Evolutionary conservation across 257 asterid species (phyloP), one percentile per base, ranked within the genome.

Genomic region (Rhazya stricta): DNA sequence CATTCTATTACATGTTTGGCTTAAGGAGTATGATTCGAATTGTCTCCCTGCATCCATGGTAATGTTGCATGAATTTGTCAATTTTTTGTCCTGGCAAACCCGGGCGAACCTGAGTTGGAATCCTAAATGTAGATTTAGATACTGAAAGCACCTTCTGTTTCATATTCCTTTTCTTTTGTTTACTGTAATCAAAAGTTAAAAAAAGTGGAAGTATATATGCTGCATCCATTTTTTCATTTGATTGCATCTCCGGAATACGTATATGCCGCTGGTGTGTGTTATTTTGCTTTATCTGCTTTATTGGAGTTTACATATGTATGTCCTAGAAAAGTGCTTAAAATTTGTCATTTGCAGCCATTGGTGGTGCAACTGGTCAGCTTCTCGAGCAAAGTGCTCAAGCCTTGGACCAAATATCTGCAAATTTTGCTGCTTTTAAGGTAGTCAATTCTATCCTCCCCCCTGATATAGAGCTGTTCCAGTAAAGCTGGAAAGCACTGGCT

Each of bases 331-430:
- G 45, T 66, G 30, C 25, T 61, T 42, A 58, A 76, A 53, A 41
- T 69, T 76, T 70, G 74, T 83, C 69, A 50, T 79, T 86, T 85
- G 82, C 90, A 94, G 97, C 77, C 69, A 90, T 94, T 82, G 97
- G 95, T 78, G 97, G 96, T 72, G 74, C 82, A 71, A 70, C 89
- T 72, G 96, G 96, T 46, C 92, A 84, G 79, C 90, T 89, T 72
- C 96, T 89, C 78, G 90, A 92, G 88, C 91, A 90, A 87, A 88
- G 57, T 78, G 91, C 96, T 73, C 88, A 84, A 39, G 90, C 88
- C 72, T 82, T 94, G 86, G 97, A 88, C 80, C 91, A 88, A 83
- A 88, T 92, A 79, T 90, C 94, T 76, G 86, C 92, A 65, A 94
- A 94, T 76, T 89, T 92, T 81, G 73, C 85, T 71, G 56, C 88